These are phyloP conservation scores for Fusarium sp. DNA, from an alignment of 2,329 filamentous ascomycete genomes.

Conservation along the genomic window DNA sequence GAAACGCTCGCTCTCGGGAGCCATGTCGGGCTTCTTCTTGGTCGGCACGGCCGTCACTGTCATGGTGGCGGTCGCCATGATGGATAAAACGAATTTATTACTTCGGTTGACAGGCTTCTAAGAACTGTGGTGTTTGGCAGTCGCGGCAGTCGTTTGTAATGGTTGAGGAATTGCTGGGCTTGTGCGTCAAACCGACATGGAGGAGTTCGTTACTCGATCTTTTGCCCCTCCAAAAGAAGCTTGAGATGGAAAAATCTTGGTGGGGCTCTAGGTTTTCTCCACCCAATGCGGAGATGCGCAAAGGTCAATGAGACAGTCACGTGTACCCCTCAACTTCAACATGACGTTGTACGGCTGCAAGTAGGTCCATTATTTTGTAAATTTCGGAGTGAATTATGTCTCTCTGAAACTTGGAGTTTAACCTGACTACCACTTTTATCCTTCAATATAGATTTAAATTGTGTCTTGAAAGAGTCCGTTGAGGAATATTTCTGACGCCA, in stretches of 20 bases:
- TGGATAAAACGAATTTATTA: not conserved
- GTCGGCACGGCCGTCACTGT: conserved; percentile 73
- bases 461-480: rapidly evolving
- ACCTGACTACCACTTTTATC: rapidly evolving
- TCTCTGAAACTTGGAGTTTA: rapidly evolving
- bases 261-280: conserved; percentile 33
- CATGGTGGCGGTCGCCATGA: conserved; percentile 68
- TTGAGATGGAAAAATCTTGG: conserved; percentile 37
- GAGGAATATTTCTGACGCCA: not conserved
- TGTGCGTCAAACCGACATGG: conserved; percentile 8
- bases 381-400: not conserved
- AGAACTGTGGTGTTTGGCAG: not conserved
- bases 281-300: conserved; percentile 34
- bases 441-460: not conserved
- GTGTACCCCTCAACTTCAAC: conserved; percentile 10
- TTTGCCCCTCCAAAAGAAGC: conserved; percentile 44
- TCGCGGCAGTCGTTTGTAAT: not conserved
- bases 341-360: not conserved
- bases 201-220: conserved; percentile 22
- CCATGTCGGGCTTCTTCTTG: conserved; percentile 78
- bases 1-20: conserved; percentile 94
- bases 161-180: not conserved
- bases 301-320: conserved; percentile 34
- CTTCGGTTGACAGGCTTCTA: not conserved
- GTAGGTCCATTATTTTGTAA: not conserved